Base-by-base conservation (phyloP, 192 early-diverging fungal species). In the Gaertneriomyces semiglobifer region DNA sequence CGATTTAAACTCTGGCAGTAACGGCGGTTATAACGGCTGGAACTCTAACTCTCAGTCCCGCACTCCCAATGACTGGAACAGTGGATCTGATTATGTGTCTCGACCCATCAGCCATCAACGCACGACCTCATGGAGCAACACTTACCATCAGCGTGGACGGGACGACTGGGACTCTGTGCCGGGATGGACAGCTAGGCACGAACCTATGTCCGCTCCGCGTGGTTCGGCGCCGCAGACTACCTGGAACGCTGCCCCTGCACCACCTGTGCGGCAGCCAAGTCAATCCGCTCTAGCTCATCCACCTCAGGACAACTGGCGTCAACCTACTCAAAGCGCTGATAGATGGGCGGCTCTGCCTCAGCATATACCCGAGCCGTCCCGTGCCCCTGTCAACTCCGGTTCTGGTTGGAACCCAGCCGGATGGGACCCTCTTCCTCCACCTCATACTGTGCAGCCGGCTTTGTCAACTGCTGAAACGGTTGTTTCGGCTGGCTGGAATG, bases 381-480 rank as follows among this genome's bases (percentile, higher is more conserved):
- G 44, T 11, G 60, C 12, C 40, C 10, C 12, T 61, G 12, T 4
- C 44, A 61, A 61, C 44, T 10, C 12, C 40, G 45, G 20, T 18
- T 56, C 65, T 44, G 58, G 65, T 6, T 66, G 65, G 65, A 62
- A 43, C 63, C 65, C 65, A 14, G 65, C 65, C 10, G 65, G 65
- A 41, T 66, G 65, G 65, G 65, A 66, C 44, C 65, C 65, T 40
- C 58, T 66, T 10, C 65, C 65, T 18, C 60, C 65, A 20, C 47
- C 47, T 33, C 19, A 38, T 38, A 44, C 39, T 50, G 10, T 39
- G 9, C 56, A 39, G 56, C 14, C 56, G 2, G 38, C 25, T 33
- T 33, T 33, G 25, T 33, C 25, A 33, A 33, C 25, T 33, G 25
- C 25, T 33, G 25, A 33, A 2, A 33, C 25, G 25, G 2, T 33